Conservation (phyloP, 108 stramenopile species). For the Epithemia pelagica region DNA sequence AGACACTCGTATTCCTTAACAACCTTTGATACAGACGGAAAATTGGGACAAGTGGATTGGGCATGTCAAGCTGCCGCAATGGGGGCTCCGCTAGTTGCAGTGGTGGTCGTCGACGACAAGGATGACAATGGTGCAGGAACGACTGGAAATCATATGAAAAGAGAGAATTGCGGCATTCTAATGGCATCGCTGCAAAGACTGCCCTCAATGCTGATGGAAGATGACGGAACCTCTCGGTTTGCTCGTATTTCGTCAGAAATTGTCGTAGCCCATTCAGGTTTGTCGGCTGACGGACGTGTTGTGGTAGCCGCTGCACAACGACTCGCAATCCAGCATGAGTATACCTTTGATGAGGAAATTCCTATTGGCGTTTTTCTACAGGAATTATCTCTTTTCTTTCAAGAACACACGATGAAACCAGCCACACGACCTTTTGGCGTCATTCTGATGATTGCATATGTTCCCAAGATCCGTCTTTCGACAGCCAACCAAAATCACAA, state of each 20-base stretch:
- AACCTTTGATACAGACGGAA: conserved; percentile 89
- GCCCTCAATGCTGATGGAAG: conserved; percentile 53
- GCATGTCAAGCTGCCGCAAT: conserved; percentile 63
- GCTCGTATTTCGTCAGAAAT: conserved; percentile 39
- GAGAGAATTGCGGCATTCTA: conserved; percentile 12
- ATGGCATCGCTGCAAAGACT: conserved; percentile 41
- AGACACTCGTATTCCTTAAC: conserved; percentile 92
- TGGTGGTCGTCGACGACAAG: conserved; percentile 16
- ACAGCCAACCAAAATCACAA: neutral
- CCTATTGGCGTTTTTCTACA: conserved; percentile 51
- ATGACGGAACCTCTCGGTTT: conserved; percentile 78
- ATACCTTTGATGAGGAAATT: conserved; percentile 63
- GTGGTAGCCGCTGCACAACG: conserved; percentile 51
- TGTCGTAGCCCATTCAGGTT: conserved; percentile 55
- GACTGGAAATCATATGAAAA: too few relatives aligned
- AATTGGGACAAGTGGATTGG: conserved; percentile 91
- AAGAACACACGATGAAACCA: conserved; percentile 77
- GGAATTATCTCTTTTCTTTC: conserved; percentile 54
- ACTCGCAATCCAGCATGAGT: conserved; percentile 61
- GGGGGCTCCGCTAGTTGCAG: conserved; percentile 63
- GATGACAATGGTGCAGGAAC: too few relatives aligned
- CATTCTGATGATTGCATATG: conserved; percentile 48
- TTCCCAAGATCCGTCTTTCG: conserved; percentile 10
- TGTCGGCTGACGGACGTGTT: conserved; percentile 73
- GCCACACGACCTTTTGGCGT: conserved; percentile 70